A percentile compares a stretch with the other conserved stretches of the same genome.
Evolutionary conservation across 2,329 filamentous ascomycete genomes (phyloP).

Genomic region (Cephalotrichum gorgonifer): DNA sequence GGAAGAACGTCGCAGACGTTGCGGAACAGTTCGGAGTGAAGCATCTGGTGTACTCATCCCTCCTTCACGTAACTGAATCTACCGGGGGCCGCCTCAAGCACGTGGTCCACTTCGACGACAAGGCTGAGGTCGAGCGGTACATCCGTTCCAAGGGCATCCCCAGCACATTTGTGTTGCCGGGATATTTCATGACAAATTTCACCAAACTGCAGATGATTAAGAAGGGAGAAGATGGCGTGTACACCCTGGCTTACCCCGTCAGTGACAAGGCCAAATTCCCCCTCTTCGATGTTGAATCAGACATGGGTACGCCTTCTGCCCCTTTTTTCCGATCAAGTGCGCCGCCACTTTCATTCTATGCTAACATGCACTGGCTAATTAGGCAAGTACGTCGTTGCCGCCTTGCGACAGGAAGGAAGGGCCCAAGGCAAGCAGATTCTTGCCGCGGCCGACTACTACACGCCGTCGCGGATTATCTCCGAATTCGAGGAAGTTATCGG

Average conservation of each 20-base stretch:
- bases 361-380: too few species aligned
- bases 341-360: too few species aligned
- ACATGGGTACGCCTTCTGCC: too few species aligned
- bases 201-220: conserved; percentile 9
- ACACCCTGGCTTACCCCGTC: conserved; percentile 16
- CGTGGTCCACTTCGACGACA: conserved; percentile 44
- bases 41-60: conserved; percentile 35
- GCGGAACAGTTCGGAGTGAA: conserved; percentile 28
- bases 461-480: conserved; percentile 18
- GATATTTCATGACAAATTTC: conserved; percentile 44
- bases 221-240: conserved; percentile 15
- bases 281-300: too few species aligned
- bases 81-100: conserved; percentile 24
- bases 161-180: conserved; percentile 40
- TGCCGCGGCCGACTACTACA: conserved; percentile 25
- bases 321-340: too few species aligned
- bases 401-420: too few species aligned
- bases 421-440: conserved; percentile 24
- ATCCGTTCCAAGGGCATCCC: conserved; percentile 38
- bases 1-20: conserved; percentile 34
- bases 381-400: too few species aligned
- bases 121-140: conserved; percentile 44
- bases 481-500: conserved; percentile 19
- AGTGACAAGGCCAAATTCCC: conserved; percentile 24
- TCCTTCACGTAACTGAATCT: conserved; percentile 26